These are phyloP conservation scores for Terfezia boudieri DNA, from an alignment of 495 filamentous ascomycete genomes.

Conservation along the genomic window DNA sequence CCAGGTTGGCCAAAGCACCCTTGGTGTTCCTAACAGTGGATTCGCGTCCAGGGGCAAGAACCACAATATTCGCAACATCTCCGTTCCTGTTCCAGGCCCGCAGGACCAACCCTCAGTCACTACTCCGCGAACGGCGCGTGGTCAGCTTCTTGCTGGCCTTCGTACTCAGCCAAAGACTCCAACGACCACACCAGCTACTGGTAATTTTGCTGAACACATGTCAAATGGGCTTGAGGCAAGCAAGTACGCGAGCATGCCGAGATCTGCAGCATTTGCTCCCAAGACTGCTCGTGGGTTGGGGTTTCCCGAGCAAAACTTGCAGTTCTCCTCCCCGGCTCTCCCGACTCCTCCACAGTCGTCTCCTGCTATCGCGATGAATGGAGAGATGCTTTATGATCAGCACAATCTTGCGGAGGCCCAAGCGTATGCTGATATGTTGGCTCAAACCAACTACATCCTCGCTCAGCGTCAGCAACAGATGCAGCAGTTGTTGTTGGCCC, in stretches of 20 bases:
- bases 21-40: constrained; percentile 37
- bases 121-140: constrained; percentile 82
- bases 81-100: constrained; percentile 12
- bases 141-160: constrained; percentile 79
- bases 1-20: constrained; percentile 15
- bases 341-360: constrained; percentile 16
- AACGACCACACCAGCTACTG: constrained; percentile 33
- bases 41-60: constrained; percentile 53
- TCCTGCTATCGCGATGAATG: constrained; percentile 10
- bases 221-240: constrained; percentile 18
- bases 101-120: constrained; percentile 21
- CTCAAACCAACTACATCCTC: constrained; percentile 15
- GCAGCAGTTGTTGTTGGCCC: constrained; percentile 44
- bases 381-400: constrained; percentile 1
- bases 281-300: neutral
- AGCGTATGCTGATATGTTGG: constrained; percentile 12
- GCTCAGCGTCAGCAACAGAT: constrained; percentile 25
- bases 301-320: neutral
- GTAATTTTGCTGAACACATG: constrained; percentile 12
- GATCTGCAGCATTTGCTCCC: neutral
- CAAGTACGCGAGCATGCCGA: constrained; percentile 9
- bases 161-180: constrained; percentile 80
- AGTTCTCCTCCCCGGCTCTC: constrained; percentile 7
- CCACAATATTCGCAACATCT: constrained; percentile 29
- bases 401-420: constrained; percentile 2